Evolutionary conservation across 2,329 filamentous ascomycete species (phyloP).

Genomic region (Venturiaceae sp.): DNA sequence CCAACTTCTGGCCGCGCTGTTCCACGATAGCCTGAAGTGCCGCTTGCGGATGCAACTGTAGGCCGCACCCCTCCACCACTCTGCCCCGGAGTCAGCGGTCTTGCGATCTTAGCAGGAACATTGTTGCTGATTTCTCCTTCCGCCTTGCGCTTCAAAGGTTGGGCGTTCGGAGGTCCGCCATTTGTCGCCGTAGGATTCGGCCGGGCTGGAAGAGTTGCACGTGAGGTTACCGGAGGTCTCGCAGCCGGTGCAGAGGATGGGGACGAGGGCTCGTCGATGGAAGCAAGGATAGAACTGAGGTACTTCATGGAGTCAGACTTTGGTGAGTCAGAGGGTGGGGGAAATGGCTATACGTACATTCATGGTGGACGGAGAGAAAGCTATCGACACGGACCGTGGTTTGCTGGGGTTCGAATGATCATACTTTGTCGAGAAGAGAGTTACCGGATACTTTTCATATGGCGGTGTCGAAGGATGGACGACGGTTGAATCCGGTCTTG

Average conservation of each 20-base stretch:
- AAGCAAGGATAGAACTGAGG: constrained; percentile 27
- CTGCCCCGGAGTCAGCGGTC: constrained; percentile 8
- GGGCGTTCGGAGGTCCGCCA: constrained; percentile 17
- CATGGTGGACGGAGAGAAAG: constrained; percentile 24
- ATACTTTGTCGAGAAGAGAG: neutral
- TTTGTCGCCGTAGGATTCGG: neutral
- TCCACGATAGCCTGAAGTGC: constrained; percentile 21
- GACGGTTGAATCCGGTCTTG: constrained; percentile 10
- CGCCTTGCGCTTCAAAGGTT: constrained; percentile 27
- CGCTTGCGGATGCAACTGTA: constrained; percentile 9
- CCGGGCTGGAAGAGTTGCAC: constrained; percentile 1
- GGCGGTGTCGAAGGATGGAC: constrained; percentile 1
- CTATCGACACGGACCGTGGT: constrained; percentile 15
- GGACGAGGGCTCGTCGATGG: constrained; percentile 15
- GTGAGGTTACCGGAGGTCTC: neutral
- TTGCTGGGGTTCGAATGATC: constrained; percentile 2
- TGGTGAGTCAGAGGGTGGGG: neutral
- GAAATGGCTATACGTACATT: constrained; percentile 20
- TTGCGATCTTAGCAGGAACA: constrained; percentile 14
- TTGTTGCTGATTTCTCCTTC: constrained; percentile 18
- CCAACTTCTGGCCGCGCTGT: constrained; percentile 21
- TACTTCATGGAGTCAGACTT: constrained; percentile 10
- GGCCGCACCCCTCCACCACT: neutral
- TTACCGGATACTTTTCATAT: neutral
- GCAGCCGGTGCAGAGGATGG: neutral